phyloP scores from a whole-genome alignment of 768 basidiomycete genomes.

The Chiua virens region DNA sequence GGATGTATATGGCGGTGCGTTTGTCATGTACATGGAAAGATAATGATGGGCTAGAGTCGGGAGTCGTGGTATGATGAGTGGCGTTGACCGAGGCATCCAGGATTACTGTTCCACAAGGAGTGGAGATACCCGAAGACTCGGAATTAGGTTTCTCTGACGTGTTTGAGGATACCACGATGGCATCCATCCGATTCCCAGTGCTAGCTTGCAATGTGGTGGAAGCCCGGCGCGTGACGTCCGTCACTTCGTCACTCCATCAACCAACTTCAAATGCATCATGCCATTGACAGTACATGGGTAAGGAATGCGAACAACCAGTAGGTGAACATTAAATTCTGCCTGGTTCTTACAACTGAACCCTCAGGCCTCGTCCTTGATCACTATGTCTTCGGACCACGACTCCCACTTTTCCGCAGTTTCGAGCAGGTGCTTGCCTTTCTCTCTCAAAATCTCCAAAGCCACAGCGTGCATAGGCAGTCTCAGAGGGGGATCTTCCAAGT shows the following conservation, averaged over 20 bases:
- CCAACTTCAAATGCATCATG: too few species aligned
- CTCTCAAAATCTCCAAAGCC: neutral
- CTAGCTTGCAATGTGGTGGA: too few species aligned
- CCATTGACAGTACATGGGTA: too few species aligned
- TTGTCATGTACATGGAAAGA: neutral
- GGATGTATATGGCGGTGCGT: constrained; percentile 45
- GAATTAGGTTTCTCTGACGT: neutral
- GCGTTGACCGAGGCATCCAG: neutral
- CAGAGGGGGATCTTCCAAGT: constrained; percentile 15
- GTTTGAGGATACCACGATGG: neutral
- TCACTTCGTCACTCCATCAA: neutral
- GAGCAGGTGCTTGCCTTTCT: constrained; percentile 4
- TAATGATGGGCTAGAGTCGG: neutral
- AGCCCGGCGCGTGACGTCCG: too few species aligned
- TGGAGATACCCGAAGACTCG: neutral
- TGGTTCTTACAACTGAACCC: too few species aligned
- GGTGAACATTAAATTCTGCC: too few species aligned
- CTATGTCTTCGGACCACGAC: constrained; percentile 1
- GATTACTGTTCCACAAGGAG: neutral
- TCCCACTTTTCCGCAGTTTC: constrained; percentile 6
- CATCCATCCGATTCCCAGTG: neutral
- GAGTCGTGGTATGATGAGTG: neutral
- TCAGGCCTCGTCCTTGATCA: neutral
- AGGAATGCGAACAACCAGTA: too few species aligned
- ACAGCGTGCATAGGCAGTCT: constrained; percentile 7